phyloP scores from a whole-genome alignment of 164 flowering plant genomes.

The Cinnamomum chago region DNA sequence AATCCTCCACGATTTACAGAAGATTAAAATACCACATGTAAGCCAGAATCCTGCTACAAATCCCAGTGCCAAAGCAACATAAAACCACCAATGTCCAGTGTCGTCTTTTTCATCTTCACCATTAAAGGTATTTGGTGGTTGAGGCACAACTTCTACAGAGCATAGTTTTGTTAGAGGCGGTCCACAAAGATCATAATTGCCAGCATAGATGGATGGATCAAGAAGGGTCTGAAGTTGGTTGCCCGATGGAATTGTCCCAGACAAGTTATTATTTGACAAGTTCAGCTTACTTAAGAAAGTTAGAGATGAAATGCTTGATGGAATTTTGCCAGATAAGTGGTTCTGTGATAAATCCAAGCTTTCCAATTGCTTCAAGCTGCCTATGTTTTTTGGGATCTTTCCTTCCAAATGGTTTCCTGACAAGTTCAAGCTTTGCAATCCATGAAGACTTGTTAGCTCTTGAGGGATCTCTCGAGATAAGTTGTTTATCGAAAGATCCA shows the following conservation, averaged over 20 bases:
- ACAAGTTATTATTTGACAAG: constrained; percentile 8
- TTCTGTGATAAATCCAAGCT: constrained; percentile 7
- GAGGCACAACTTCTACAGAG: not conserved
- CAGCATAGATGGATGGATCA: not conserved
- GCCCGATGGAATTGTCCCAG: constrained; percentile 3
- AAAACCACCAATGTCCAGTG: not conserved
- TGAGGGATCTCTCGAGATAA: constrained; percentile 19
- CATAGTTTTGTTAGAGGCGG: not conserved
- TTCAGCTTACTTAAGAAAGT: not conserved
- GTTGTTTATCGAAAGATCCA: constrained; percentile 17
- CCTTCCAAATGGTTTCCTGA: constrained; percentile 1
- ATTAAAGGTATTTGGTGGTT: not conserved
- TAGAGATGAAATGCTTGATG: not conserved
- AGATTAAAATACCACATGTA: not conserved
- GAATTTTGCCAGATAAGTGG: not conserved
- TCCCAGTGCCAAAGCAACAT: not conserved
- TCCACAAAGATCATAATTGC: constrained; percentile 13
- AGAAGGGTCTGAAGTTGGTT: not conserved
- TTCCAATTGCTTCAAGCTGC: not conserved
- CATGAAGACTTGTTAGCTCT: constrained; percentile 10
- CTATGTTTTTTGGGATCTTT: constrained; percentile 2
- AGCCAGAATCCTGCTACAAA: constrained; percentile 14
- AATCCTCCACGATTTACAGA: constrained; percentile 9
- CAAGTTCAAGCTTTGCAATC: not conserved
- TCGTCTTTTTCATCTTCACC: not conserved